These are phyloP conservation scores for Saraca asoca DNA, from an alignment of 331 rosid genomes.

Conservation along the genomic window DNA sequence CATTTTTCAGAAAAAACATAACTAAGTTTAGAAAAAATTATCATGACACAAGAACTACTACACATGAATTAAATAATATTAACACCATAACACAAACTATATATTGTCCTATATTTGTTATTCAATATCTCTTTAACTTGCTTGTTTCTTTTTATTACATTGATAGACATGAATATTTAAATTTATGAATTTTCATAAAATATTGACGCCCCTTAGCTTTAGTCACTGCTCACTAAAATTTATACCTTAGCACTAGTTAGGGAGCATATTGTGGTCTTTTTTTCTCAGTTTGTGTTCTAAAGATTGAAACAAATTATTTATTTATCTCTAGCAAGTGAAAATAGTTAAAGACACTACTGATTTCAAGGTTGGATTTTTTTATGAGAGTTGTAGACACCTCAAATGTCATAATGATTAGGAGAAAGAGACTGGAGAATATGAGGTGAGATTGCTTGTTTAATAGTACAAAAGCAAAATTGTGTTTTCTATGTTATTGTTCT, in stretches of 20 bases:
- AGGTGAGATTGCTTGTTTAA: conserved; percentile 54
- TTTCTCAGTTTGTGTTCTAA: conserved; percentile 26
- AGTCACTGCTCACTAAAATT: conserved; percentile 4
- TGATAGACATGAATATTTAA: conserved; percentile 2
- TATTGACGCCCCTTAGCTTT: too few relatives aligned
- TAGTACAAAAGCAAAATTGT: conserved; percentile 20
- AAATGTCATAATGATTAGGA: conserved; percentile 67
- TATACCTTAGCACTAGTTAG: conserved; percentile 5
- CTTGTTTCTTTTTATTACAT: too few relatives aligned
- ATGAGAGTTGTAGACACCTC: conserved; percentile 65
- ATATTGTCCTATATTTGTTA: too few relatives aligned
- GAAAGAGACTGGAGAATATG: conserved; percentile 63
- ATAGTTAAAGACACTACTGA: conserved; percentile 73
- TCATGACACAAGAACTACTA: too few relatives aligned
- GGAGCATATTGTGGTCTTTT: neutral
- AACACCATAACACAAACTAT: too few relatives aligned
- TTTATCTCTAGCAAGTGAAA: conserved; percentile 71
- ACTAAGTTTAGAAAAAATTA: too few relatives aligned
- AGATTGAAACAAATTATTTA: conserved; percentile 17
- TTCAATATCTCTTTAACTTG: too few relatives aligned
- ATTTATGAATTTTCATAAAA: too few relatives aligned
- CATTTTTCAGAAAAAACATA: too few relatives aligned
- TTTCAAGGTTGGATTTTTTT: conserved; percentile 66
- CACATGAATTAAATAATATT: too few relatives aligned
- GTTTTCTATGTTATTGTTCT: conserved; percentile 11